Conservation (phyloP, 1,284 basidiomycete species). For the Crucibulum cyathiforme region DNA sequence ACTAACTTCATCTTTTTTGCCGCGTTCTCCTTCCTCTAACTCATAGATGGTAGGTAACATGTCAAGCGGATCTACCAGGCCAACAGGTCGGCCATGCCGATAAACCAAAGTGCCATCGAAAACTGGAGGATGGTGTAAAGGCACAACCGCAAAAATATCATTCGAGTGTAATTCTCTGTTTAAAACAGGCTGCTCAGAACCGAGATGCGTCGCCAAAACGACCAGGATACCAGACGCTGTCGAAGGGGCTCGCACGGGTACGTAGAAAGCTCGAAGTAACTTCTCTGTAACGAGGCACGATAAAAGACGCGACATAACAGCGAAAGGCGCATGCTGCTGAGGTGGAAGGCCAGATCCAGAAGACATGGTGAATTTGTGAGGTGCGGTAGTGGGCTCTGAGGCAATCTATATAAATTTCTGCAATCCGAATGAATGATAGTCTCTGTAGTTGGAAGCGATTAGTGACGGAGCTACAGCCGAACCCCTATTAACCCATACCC, state of each 20-base stretch:
- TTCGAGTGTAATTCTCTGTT: slow-evolving; percentile 30
- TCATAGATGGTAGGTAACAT: slow-evolving; percentile 52
- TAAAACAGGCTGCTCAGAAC: slow-evolving; percentile 33
- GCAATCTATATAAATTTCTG: too few species aligned
- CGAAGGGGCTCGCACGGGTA: slow-evolving; percentile 30
- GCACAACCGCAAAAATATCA: slow-evolving; percentile 47
- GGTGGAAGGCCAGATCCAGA: slow-evolving; percentile 39
- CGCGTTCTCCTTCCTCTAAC: slow-evolving; percentile 15
- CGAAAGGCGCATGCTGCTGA: slow-evolving; percentile 46
- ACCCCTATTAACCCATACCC: too few species aligned
- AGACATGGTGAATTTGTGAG: slow-evolving; percentile 27
- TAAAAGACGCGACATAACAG: slow-evolving; percentile 51
- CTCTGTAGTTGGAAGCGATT: too few species aligned
- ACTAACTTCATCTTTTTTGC: slow-evolving; percentile 6
- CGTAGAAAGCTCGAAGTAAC: slow-evolving; percentile 47
- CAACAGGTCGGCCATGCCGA: slow-evolving; percentile 42
- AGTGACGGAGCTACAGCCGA: too few species aligned
- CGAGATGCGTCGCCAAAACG: slow-evolving; percentile 41
- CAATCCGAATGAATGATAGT: too few species aligned
- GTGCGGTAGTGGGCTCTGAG: too few species aligned
- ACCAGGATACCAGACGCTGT: slow-evolving; percentile 40
- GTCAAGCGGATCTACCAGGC: slow-evolving; percentile 53
- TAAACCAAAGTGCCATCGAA: slow-evolving; percentile 25
- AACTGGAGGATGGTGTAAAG: slow-evolving; percentile 44
- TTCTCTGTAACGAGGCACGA: slow-evolving; percentile 54